These are phyloP conservation scores for Amborella trichopoda DNA, from an alignment of 164 flowering plant genomes.

Conservation along the genomic window DNA sequence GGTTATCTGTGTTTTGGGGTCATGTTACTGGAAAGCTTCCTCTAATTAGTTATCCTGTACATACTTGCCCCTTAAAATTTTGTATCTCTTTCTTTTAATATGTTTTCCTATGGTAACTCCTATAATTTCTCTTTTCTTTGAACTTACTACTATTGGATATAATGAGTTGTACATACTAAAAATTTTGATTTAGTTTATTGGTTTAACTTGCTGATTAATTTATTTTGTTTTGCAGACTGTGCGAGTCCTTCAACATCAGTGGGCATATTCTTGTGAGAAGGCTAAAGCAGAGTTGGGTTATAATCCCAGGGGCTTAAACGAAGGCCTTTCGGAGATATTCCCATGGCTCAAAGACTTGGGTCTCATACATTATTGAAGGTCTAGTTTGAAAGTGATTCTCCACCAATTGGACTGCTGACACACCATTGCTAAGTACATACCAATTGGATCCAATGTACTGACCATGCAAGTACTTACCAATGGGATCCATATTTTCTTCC, in stretches of 20 bases:
- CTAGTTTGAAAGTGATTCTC: too few relatives aligned
- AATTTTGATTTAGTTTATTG: too few relatives aligned
- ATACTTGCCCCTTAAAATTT: background rate
- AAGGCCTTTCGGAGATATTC: slow-evolving; percentile 63
- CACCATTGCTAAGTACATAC: too few relatives aligned
- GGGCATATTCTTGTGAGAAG: slow-evolving; percentile 85
- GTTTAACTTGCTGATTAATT: too few relatives aligned
- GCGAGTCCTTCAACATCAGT: slow-evolving; percentile 54
- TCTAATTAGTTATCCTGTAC: slow-evolving; percentile 81
- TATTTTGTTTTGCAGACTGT: slow-evolving; percentile 44
- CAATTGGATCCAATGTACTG: too few relatives aligned
- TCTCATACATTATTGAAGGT: slow-evolving; percentile 39
- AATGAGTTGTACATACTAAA: too few relatives aligned
- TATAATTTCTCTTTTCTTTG: too few relatives aligned
- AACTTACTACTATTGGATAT: too few relatives aligned
- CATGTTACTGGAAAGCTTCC: slow-evolving; percentile 71
- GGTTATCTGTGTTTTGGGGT: slow-evolving; percentile 48
- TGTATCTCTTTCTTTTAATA: background rate
- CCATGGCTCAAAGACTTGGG: slow-evolving; percentile 78
- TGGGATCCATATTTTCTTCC: too few relatives aligned
- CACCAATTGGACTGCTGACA: too few relatives aligned
- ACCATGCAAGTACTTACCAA: too few relatives aligned
- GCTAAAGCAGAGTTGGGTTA: slow-evolving; percentile 69
- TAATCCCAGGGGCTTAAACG: slow-evolving; percentile 70
- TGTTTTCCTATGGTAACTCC: background rate